Evolutionary conservation across 129 eudicot species (phyloP), one percentile per base, ranked within the genome.

Genomic region (Tagetes patula): DNA sequence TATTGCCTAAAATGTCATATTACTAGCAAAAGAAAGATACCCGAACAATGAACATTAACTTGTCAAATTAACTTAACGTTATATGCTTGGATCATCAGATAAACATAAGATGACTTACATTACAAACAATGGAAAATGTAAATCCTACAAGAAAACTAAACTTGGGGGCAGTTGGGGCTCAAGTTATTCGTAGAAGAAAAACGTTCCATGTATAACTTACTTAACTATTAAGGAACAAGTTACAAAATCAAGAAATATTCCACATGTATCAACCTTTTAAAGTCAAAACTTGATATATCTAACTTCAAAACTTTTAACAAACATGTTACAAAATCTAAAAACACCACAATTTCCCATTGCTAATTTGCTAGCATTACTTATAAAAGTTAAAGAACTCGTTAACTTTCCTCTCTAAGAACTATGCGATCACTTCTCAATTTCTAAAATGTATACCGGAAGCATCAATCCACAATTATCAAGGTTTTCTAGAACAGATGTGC

Each of bases 391-490:
- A 13, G 34, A 48, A 50, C 14, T 50, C 13, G 3, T 27, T 14
- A 31, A 38, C n/a, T 65, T 39, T 75, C 27, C 12, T 11, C 45
- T 58, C 11, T 39, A 34, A 10, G 48, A 55, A 67, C 42, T 5
- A 67, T 27, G 31, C 48, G 32, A 59, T 58, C 14, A 20, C 10
- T 36, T 67, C 4, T 11, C 20, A 36, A 27, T 48, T 58, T 36
- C 7, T 31, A 66, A 75, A 67, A 8, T 75, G 67, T 58, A 75
- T 45, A 60, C 9, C 14, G 27, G 34, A 32, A 59, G 65, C 65
- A 33, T 67, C 33, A 67, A 54, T 11, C 54, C 58, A 33, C 0
- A 56, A 55, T 38, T n/a, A 38, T 34, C 46, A 45, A 61, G 6
- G 6, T 3, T 33, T n/a, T n/a, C n/a, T n/a, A n/a, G n/a, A n/a